These are phyloP conservation scores for Dissoconium aciculare DNA, from an alignment of 2,329 filamentous ascomycete genomes.

Conservation along the genomic window DNA sequence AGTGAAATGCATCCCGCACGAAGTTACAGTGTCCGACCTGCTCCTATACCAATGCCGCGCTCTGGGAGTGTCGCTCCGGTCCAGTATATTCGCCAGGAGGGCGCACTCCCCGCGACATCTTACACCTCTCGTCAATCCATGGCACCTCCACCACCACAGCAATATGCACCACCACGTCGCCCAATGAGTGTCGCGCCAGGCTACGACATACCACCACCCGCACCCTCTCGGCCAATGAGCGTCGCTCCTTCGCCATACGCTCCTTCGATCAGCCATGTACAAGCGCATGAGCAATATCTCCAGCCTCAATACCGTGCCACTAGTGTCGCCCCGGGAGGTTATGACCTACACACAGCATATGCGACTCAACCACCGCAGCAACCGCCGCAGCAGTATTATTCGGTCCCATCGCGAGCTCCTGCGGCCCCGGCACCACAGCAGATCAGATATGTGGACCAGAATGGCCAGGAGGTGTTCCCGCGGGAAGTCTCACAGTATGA, in stretches of 20 bases:
- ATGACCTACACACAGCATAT: too few species aligned
- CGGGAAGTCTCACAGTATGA: constrained; percentile 16
- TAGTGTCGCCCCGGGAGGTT: not conserved
- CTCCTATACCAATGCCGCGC: constrained; percentile 35
- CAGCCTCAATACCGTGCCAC: too few species aligned
- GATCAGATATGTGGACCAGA: constrained; percentile 30
- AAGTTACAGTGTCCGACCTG: constrained; percentile 25
- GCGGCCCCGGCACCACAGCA: constrained; percentile 10
- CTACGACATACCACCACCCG: constrained; percentile 5
- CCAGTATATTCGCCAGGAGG: constrained; percentile 21
- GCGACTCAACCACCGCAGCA: too few species aligned
- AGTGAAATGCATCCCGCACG: too few species aligned
- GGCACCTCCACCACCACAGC: constrained; percentile 7
- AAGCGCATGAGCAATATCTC: too few species aligned
- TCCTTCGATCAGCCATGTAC: constrained; percentile 9
- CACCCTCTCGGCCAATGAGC: too few species aligned
- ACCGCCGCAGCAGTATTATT: constrained; percentile 6
- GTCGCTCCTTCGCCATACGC: constrained; percentile 6
- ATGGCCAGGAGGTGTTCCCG: constrained; percentile 20
- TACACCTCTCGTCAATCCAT: constrained; percentile 1
- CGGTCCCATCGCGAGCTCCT: constrained; percentile 10
- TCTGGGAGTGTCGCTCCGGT: constrained; percentile 30
- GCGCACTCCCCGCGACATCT: constrained; percentile 4
- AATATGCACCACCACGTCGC: constrained; percentile 18
- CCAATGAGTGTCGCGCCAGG: constrained; percentile 28